A percentile compares a stretch with the other conserved stretches of the same genome.
Evolutionary conservation across 2,329 filamentous ascomycete genomes (phyloP).

Genomic region (Tolypocladium tundrense): DNA sequence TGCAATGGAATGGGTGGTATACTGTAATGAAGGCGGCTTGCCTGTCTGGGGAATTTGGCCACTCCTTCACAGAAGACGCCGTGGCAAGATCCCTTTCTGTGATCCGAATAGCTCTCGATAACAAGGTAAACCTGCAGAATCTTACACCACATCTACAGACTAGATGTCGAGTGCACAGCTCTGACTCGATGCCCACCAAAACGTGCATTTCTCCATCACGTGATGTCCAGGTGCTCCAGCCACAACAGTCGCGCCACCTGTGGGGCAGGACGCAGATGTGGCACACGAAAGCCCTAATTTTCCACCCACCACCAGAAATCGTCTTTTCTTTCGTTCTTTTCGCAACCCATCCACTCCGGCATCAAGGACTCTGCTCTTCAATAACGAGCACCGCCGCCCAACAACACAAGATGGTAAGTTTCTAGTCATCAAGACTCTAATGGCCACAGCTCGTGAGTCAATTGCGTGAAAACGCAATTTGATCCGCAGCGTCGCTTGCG

Average conservation of each 20-base stretch:
- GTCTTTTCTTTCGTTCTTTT: constrained; percentile 15
- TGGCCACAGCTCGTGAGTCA: constrained; percentile 27
- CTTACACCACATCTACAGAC: neutral
- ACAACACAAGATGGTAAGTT: constrained; percentile 33
- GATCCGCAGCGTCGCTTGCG: constrained; percentile 21
- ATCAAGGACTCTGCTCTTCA: constrained; percentile 23
- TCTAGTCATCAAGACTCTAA: constrained; percentile 22
- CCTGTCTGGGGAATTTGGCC: neutral
- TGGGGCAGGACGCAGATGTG: constrained; percentile 9
- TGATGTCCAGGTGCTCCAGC: neutral
- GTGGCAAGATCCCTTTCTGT: neutral
- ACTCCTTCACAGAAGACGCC: neutral
- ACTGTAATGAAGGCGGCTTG: neutral
- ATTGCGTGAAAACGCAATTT: constrained; percentile 22
- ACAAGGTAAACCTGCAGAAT: neutral
- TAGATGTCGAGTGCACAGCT: neutral
- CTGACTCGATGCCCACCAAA: neutral
- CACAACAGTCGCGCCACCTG: constrained; percentile 7
- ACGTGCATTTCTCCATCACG: neutral
- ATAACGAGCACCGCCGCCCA: constrained; percentile 24
- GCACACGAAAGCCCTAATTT: constrained; percentile 27
- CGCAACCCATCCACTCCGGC: constrained; percentile 17
- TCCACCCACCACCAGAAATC: constrained; percentile 20
- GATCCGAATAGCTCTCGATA: neutral
- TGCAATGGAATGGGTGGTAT: neutral